Conservation (phyloP, 2,329 filamentous ascomycete species). For the Calonectria hongkongensis region DNA sequence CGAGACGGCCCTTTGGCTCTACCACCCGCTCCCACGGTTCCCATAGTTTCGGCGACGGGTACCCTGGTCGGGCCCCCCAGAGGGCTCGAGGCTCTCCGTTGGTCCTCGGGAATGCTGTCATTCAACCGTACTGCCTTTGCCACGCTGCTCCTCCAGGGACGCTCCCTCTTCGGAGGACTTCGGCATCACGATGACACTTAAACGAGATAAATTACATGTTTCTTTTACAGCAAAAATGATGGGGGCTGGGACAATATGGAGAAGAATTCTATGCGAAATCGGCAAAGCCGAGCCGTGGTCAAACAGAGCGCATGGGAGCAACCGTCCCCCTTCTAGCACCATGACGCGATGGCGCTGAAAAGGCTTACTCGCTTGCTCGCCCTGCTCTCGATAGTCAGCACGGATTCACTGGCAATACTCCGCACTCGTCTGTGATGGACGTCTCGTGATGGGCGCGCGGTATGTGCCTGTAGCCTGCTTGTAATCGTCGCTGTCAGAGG, state of each 20-base stretch:
- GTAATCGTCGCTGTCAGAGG: neutral
- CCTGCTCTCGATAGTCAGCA: slow-evolving; percentile 35
- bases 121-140: slow-evolving; percentile 4
- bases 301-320: neutral
- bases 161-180: slow-evolving; percentile 26
- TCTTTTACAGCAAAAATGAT: slow-evolving; percentile 4
- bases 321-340: neutral
- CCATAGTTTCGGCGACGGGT: slow-evolving; percentile 12
- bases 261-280: slow-evolving; percentile 13
- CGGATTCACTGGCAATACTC: slow-evolving; percentile 4
- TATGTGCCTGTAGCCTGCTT: neutral
- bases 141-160: slow-evolving; percentile 21
- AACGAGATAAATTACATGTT: slow-evolving; percentile 19
- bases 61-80: neutral
- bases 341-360: neutral
- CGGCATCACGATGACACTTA: slow-evolving; percentile 14
- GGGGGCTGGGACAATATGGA: neutral
- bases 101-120: slow-evolving; percentile 51
- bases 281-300: slow-evolving; percentile 21
- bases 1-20: slow-evolving; percentile 46
- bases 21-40: slow-evolving; percentile 31
- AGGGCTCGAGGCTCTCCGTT: slow-evolving; percentile 47
- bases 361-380: slow-evolving; percentile 10
- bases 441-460: slow-evolving; percentile 33
- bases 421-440: slow-evolving; percentile 26